A percentile compares a stretch with the other conserved stretches of the same genome.
phyloP scores from a whole-genome alignment of 768 basidiomycete species.

The Amanita jacksonii region DNA sequence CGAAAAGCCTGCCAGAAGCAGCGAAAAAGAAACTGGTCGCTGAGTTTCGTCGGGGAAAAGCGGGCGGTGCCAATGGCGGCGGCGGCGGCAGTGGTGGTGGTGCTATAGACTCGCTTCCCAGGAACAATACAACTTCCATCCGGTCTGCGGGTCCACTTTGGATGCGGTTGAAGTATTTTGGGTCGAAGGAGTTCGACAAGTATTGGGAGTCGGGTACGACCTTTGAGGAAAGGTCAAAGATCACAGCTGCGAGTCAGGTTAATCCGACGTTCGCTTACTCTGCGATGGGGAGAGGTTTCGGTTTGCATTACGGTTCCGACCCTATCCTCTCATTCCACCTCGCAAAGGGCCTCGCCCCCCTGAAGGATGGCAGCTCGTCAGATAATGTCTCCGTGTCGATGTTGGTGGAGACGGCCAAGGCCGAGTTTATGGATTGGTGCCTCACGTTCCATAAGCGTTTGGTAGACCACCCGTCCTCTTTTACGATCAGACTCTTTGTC shows the following conservation, averaged over 20 bases:
- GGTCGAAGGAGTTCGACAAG: constrained; percentile 16
- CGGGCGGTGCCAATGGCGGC: no score
- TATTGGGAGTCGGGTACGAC: constrained; percentile 37
- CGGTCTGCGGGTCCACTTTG: constrained; percentile 32
- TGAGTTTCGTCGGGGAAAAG: constrained; percentile 16
- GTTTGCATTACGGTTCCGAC: constrained; percentile 35
- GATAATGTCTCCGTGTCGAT: constrained; percentile 11
- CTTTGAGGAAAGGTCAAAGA: constrained; percentile 12
- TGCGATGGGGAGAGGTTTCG: constrained; percentile 25
- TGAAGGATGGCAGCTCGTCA: constrained; percentile 9
- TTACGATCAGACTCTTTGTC: constrained; percentile 29
- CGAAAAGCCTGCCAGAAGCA: constrained; percentile 16
- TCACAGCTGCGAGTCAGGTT: constrained; percentile 18
- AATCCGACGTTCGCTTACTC: constrained; percentile 42
- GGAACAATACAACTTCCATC: constrained; percentile 6
- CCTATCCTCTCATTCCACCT: constrained; percentile 34
- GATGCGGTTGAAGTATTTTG: constrained; percentile 9
- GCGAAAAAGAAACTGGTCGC: constrained; percentile 15
- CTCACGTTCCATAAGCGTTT: constrained; percentile 17
- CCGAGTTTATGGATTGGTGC: constrained; percentile 28
- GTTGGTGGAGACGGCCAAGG: constrained; percentile 20
- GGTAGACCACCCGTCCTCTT: constrained; percentile 2
- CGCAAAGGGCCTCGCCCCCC: constrained; percentile 20
- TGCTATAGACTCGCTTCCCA: background rate
- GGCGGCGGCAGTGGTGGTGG: constrained; percentile 10